Evolutionary conservation across 169 alveolate species (phyloP).

Genomic region (Babesia ovis): DNA sequence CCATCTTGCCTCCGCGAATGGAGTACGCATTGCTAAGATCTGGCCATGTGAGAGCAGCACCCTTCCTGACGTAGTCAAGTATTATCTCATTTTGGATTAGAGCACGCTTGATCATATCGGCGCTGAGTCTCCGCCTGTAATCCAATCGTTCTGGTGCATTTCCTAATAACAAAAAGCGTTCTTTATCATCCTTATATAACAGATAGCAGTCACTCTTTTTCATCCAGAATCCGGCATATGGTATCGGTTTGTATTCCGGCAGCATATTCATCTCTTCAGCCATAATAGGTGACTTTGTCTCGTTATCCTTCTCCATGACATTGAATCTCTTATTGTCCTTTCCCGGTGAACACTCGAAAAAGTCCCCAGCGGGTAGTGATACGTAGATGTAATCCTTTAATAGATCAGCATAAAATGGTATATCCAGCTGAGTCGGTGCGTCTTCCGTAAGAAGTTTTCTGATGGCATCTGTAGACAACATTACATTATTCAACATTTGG

Average conservation of each 20-base stretch:
- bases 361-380: constrained; percentile 64
- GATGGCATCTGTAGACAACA: constrained; percentile 20
- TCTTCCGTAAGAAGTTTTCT: constrained; percentile 17
- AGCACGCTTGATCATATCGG: constrained; percentile 23
- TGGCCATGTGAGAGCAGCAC: constrained; percentile 49
- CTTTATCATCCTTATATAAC: constrained; percentile 43
- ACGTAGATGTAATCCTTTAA: constrained; percentile 54
- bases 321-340: constrained; percentile 21
- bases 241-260: constrained; percentile 45
- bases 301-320: constrained; percentile 16
- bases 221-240: constrained; percentile 60
- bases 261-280: constrained; percentile 51
- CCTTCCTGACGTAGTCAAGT: constrained; percentile 52
- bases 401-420: constrained; percentile 62
- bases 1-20: constrained; percentile 31
- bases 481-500: constrained; percentile 36
- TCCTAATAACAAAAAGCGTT: constrained; percentile 36
- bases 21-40: constrained; percentile 52
- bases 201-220: constrained; percentile 44
- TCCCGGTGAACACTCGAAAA: constrained; percentile 46
- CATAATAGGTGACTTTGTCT: constrained; percentile 3
- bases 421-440: constrained; percentile 65
- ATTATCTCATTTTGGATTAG: constrained; percentile 45
- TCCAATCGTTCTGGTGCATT: constrained; percentile 2
- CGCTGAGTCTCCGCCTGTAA: constrained; percentile 10